phyloP scores from a whole-genome alignment of 192 early-diverging fungal species.

The Diversispora epigaea region DNA sequence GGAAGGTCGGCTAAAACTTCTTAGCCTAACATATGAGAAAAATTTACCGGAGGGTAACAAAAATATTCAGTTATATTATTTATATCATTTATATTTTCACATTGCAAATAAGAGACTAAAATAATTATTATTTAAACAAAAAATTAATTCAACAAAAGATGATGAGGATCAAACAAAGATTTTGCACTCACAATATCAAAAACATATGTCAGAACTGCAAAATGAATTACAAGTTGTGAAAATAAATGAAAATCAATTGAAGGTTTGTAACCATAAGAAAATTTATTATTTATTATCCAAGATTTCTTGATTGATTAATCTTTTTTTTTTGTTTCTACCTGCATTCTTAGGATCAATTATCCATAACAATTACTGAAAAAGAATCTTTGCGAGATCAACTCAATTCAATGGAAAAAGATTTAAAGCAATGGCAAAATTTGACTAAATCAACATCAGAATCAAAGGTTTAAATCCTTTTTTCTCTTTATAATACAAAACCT shows the following conservation, averaged over 20 bases:
- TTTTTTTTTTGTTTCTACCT: not conserved
- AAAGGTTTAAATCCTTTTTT: not conserved
- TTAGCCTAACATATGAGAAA: not conserved
- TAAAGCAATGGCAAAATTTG: constrained; percentile 4
- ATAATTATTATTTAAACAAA: not conserved
- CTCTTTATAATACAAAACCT: not conserved
- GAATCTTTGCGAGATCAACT: not conserved
- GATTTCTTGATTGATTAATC: not conserved
- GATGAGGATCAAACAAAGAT: not conserved
- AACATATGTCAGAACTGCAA: not conserved
- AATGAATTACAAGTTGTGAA: constrained; percentile 1
- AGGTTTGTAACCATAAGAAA: not conserved
- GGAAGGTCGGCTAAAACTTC: not conserved
- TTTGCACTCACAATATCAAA: constrained; percentile 2
- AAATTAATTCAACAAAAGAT: not conserved
- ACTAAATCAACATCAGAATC: not conserved
- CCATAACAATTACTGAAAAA: not conserved
- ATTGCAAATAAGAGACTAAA: not conserved
- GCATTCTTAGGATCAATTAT: not conserved
- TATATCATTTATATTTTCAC: not conserved
- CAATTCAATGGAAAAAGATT: not conserved
- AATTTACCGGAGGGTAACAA: not conserved
- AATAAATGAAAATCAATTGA: constrained; percentile 1
- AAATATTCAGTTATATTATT: not conserved
- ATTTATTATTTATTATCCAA: not conserved